Percentiles rank a stretch among this genome's conserved stretches.
phyloP scores from a whole-genome alignment of 2,329 filamentous ascomycete genomes.

The Didymella arachidicola region DNA sequence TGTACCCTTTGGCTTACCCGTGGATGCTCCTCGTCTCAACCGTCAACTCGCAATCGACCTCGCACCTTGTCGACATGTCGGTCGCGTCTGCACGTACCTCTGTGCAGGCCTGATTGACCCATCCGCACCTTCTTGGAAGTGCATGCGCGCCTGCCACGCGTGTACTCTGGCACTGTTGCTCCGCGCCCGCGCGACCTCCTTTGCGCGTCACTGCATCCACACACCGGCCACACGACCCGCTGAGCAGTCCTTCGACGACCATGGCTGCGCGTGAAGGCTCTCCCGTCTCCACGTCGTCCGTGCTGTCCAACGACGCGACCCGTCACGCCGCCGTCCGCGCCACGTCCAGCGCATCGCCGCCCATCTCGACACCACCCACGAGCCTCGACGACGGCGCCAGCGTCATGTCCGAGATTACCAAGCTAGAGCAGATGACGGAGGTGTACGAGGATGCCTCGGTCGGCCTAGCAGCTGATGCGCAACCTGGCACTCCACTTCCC shows the following conservation, averaged over 20 bases:
- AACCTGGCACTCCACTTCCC: constrained; percentile 27
- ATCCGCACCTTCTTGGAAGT: constrained; percentile 23
- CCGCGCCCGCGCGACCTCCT: constrained; percentile 38
- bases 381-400: constrained; percentile 70
- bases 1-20: constrained; percentile 43
- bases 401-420: constrained; percentile 54
- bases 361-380: constrained; percentile 71
- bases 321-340: constrained; percentile 42
- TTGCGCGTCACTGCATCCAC: constrained; percentile 44
- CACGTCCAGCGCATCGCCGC: constrained; percentile 61
- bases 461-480: constrained; percentile 6
- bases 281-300: constrained; percentile 53
- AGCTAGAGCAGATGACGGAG: constrained; percentile 40
- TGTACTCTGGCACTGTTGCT: constrained; percentile 47
- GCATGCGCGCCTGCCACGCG: constrained; percentile 34
- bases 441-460: constrained; percentile 29
- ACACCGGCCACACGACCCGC: constrained; percentile 32
- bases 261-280: constrained; percentile 46
- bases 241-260: constrained; percentile 26
- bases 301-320: constrained; percentile 46
- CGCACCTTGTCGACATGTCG: constrained; percentile 16
- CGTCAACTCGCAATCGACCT: constrained; percentile 36
- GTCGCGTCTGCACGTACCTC: constrained; percentile 40
- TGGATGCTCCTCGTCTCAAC: constrained; percentile 34
- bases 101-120: constrained; percentile 29